A percentile compares a stretch with the other conserved stretches of the same genome.
phyloP scores from a whole-genome alignment of 371 early-diverging fungal genomes.

The Mortierella polycephala region DNA sequence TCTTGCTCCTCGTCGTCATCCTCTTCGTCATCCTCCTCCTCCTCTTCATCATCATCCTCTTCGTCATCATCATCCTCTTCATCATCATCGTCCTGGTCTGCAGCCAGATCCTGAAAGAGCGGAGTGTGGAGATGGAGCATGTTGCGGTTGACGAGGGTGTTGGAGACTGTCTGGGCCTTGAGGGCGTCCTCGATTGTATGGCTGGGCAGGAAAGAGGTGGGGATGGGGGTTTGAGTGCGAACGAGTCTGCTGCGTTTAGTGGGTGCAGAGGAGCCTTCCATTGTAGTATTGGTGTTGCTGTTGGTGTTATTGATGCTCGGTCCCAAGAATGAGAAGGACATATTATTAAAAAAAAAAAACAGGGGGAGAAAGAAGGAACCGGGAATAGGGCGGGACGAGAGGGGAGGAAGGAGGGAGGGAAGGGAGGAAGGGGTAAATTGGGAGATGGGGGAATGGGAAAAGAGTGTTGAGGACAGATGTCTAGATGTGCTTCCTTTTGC shows the following conservation, averaged over 20 bases:
- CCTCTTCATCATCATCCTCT: constrained; percentile 1
- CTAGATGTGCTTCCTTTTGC: background rate
- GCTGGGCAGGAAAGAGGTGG: background rate
- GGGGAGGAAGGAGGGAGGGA: background rate
- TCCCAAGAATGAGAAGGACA: constrained; percentile 18
- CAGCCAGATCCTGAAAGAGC: constrained; percentile 9
- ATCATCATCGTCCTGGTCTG: background rate
- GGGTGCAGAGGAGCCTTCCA: background rate
- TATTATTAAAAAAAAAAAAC: background rate
- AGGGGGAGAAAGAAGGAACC: background rate
- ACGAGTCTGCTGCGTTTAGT: constrained; percentile 12
- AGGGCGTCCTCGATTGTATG: constrained; percentile 4
- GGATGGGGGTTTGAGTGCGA: constrained; percentile 25
- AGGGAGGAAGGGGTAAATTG: background rate
- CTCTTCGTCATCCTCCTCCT: constrained; percentile 5
- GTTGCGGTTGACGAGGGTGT: constrained; percentile 22
- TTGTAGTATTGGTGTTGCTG: background rate
- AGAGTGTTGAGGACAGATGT: background rate
- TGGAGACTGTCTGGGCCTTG: constrained; percentile 10
- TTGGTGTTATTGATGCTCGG: too few species aligned
- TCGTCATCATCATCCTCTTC: constrained; percentile 1
- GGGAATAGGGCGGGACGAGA: background rate
- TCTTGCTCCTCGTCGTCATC: constrained; percentile 14
- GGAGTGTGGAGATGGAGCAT: constrained; percentile 6
- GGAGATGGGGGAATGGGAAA: background rate